Evolutionary conservation across 2,329 filamentous ascomycete genomes (phyloP).

Genomic region (Pyrenochaeta sp.): DNA sequence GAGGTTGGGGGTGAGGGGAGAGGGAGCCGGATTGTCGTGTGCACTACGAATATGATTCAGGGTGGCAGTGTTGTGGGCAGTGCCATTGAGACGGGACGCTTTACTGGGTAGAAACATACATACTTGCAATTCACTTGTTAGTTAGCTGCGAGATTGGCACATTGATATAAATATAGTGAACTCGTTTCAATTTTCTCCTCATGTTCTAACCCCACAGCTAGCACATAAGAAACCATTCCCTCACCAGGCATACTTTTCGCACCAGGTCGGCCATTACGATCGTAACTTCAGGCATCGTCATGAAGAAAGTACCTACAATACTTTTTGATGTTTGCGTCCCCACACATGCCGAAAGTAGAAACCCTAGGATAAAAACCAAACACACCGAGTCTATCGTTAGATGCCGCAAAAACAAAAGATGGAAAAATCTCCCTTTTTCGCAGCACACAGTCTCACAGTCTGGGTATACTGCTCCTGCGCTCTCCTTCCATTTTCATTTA

Average conservation of each 20-base stretch:
- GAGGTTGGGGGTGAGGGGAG: constrained; percentile 71
- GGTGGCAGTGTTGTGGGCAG: constrained; percentile 89
- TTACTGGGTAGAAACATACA: constrained; percentile 21
- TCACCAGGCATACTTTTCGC: constrained; percentile 30
- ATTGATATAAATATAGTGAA: constrained; percentile 7
- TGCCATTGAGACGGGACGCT: constrained; percentile 72
- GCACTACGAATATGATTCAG: constrained; percentile 88
- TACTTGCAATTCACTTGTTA: not conserved
- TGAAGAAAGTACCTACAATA: constrained; percentile 37
- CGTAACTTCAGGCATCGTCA: constrained; percentile 37
- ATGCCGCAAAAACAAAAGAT: constrained; percentile 42
- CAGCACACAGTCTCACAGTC: constrained; percentile 34
- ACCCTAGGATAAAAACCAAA: constrained; percentile 37
- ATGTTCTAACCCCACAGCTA: constrained; percentile 19
- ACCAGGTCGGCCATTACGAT: constrained; percentile 34
- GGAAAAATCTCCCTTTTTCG: constrained; percentile 37
- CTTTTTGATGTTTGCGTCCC: constrained; percentile 33
- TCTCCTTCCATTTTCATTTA: constrained; percentile 25
- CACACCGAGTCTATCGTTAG: constrained; percentile 46
- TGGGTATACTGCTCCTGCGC: constrained; percentile 41
- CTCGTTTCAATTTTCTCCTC: constrained; percentile 27
- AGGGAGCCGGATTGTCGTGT: constrained; percentile 85
- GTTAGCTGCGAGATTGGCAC: too few relatives aligned
- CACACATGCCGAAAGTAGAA: constrained; percentile 34
- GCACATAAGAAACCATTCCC: constrained; percentile 30